A percentile compares a stretch with the other conserved stretches of the same genome.
These are phyloP conservation scores for Arabidopsis thaliana DNA, from an alignment of 345 rosid genomes.

Conservation along the genomic window DNA sequence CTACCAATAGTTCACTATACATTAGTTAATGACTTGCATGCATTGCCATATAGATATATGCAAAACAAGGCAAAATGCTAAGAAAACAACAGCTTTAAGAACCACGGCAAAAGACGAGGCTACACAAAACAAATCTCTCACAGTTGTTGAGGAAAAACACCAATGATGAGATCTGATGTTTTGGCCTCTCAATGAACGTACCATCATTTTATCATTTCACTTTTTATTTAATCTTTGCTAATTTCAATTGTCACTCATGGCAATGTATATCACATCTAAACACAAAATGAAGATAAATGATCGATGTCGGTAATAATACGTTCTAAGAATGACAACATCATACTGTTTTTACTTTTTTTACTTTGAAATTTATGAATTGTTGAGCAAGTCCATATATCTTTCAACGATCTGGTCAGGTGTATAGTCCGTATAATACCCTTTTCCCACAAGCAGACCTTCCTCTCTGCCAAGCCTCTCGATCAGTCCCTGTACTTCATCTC, in stretches of 20 bases:
- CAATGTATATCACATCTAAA: not conserved
- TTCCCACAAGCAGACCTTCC: conserved; percentile 66
- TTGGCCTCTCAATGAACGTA: conserved; percentile 5
- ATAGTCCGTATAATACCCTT: conserved; percentile 80
- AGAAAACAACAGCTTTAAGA: not conserved
- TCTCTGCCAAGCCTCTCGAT: conserved; percentile 70
- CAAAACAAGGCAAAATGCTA: not conserved
- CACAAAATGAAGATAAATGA: conserved; percentile 4
- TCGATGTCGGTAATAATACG: conserved; percentile 1
- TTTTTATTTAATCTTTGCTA: not conserved
- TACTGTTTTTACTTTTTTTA: conserved; percentile 2
- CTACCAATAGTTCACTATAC: not conserved
- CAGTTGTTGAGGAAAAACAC: not conserved
- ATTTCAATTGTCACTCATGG: not conserved
- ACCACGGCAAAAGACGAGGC: not conserved
- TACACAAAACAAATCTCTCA: not conserved
- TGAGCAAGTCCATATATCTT: conserved; percentile 50
- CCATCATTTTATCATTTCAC: not conserved
- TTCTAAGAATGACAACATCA: conserved; percentile 14
- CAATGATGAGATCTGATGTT: conserved; percentile 7
- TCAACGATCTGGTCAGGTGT: conserved; percentile 65
- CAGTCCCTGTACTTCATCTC: conserved; percentile 70
- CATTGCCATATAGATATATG: conserved; percentile 2
- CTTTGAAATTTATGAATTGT: conserved; percentile 5
- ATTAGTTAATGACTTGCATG: conserved; percentile 21